These are phyloP conservation scores for Boletus coccyginus DNA, from an alignment of 768 basidiomycete species.

Conservation along the genomic window DNA sequence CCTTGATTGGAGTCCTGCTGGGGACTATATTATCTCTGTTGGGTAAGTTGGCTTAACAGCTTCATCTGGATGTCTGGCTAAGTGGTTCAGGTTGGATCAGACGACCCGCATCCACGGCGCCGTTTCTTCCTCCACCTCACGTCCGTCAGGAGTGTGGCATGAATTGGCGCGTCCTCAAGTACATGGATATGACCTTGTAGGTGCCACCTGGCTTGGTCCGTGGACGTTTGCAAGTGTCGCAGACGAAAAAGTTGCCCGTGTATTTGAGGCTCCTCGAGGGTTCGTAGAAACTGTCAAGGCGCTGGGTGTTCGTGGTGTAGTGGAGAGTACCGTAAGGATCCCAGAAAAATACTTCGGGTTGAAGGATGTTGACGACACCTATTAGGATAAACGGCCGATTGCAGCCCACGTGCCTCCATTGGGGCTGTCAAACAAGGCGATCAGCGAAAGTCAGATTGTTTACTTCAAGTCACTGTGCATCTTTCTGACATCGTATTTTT, in stretches of 20 bases:
- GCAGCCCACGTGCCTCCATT: constrained; percentile 91
- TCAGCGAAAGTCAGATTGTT: constrained; percentile 53
- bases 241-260: constrained; percentile 92
- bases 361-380: constrained; percentile 3
- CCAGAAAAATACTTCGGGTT: not conserved
- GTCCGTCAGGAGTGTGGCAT: constrained; percentile 54
- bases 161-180: constrained; percentile 93
- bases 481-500: not conserved
- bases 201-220: constrained; percentile 69
- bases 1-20: constrained; percentile 82
- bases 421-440: constrained; percentile 91
- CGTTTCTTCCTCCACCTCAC: constrained; percentile 18
- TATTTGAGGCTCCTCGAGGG: constrained; percentile 85
- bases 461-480: not conserved
- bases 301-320: constrained; percentile 47
- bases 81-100: constrained; percentile 69
- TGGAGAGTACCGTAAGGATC: constrained; percentile 47
- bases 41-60: constrained; percentile 50
- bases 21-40: constrained; percentile 82
- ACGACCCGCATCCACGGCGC: constrained; percentile 87
- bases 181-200: constrained; percentile 92
- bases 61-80: not conserved
- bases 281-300: constrained; percentile 67
- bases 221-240: constrained; percentile 87
- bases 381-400: constrained; percentile 58